A percentile compares a stretch with the other conserved stretches of the same genome.
Conservation (phyloP, 306 rosid species). For the Trifolium fragiferum region DNA sequence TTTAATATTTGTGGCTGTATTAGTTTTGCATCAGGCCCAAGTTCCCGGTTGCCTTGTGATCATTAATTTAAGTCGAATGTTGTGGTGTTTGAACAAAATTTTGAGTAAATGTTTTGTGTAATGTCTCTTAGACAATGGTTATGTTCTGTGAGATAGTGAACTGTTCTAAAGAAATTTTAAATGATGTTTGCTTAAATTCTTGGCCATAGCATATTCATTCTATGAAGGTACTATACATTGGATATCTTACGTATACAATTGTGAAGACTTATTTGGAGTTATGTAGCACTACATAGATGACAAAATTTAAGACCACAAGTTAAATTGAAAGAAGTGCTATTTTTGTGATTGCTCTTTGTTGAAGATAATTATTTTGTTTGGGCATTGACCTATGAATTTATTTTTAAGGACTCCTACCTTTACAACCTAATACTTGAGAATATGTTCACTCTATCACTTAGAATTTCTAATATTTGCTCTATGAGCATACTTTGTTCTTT, state of each 20-base stretch:
- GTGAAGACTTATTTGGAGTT: background rate
- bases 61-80: conserved; percentile 15
- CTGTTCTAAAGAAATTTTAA: conserved; percentile 6
- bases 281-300: no score
- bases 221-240: background rate
- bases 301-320: no score
- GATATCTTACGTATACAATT: background rate
- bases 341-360: no score
- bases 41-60: conserved; percentile 21
- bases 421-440: no score
- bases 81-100: conserved; percentile 6
- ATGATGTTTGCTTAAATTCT: background rate
- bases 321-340: no score
- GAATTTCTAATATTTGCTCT: no score
- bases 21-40: conserved; percentile 4
- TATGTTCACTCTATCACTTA: no score
- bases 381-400: no score
- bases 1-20: conserved; percentile 16
- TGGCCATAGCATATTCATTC: background rate
- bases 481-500: no score
- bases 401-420: no score
- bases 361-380: no score
- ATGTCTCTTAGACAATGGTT: conserved; percentile 5
- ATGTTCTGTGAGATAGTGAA: background rate
- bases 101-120: conserved; percentile 3